phyloP scores from a whole-genome alignment of 805 yeast species.

The Starmerella sirachaensis region DNA sequence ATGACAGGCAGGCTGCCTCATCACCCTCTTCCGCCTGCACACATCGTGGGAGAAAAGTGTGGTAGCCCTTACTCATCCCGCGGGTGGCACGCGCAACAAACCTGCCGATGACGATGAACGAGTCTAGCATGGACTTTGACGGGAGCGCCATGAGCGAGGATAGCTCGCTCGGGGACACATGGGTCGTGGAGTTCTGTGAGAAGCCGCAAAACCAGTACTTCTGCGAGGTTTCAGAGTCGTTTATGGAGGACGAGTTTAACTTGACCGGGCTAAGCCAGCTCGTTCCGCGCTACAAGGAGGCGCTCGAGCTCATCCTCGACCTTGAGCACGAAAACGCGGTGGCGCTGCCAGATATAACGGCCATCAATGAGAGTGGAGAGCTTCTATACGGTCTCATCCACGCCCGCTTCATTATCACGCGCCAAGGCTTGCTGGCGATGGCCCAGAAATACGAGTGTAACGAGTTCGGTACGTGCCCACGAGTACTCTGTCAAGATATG shows the following conservation, averaged over 20 bases:
- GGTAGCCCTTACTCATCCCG: too few relatives aligned
- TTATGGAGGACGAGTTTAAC: slow-evolving; percentile 93
- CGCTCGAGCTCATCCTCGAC: slow-evolving; percentile 80
- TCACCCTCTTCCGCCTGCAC: too few relatives aligned
- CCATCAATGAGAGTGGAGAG: slow-evolving; percentile 84
- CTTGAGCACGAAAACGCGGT: slow-evolving; percentile 49
- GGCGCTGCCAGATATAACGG: slow-evolving; percentile 55
- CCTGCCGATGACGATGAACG: too few relatives aligned
- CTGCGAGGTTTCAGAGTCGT: slow-evolving; percentile 83
- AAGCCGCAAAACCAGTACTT: slow-evolving; percentile 78
- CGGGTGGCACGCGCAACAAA: too few relatives aligned
- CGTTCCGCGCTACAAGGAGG: slow-evolving; percentile 85
- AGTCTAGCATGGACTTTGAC: slow-evolving; percentile 13
- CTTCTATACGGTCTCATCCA: slow-evolving; percentile 86
- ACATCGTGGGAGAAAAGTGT: too few relatives aligned
- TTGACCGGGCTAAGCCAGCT: slow-evolving; percentile 75
- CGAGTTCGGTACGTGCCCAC: slow-evolving; percentile 85
- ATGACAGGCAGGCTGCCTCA: too few relatives aligned
- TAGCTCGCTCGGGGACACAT: slow-evolving; percentile 27
- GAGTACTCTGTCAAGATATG: slow-evolving; percentile 81
- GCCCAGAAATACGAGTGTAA: slow-evolving; percentile 86
- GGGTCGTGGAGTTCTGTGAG: slow-evolving; percentile 74
- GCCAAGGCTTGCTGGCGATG: slow-evolving; percentile 71
- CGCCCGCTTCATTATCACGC: slow-evolving; percentile 78
- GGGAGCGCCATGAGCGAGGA: slow-evolving; percentile 17